Evolutionary conservation across 208 protist genomes (phyloP).

Genomic region (Leishmania mexicana): DNA sequence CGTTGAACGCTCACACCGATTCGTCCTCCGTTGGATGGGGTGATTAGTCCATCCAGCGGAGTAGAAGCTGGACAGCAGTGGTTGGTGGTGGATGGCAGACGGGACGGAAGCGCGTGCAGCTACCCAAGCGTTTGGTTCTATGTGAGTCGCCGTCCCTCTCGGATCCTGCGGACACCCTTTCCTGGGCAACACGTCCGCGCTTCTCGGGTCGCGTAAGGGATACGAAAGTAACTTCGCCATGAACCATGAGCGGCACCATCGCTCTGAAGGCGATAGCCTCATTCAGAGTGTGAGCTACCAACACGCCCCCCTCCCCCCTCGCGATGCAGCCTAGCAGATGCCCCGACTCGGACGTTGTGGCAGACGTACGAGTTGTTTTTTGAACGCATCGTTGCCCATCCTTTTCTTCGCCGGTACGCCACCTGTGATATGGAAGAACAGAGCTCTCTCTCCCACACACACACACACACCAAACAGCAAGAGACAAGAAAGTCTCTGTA

Average conservation of each 20-base stretch:
- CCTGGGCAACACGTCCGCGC: not conserved
- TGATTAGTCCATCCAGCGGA: not conserved
- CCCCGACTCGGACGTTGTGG: not conserved
- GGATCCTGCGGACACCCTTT: not conserved
- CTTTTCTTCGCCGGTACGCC: not conserved
- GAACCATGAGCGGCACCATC: not conserved
- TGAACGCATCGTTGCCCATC: not conserved
- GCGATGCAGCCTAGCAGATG: not conserved
- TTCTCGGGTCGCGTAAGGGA: not conserved
- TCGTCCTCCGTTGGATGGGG: no score
- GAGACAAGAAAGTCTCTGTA: not conserved
- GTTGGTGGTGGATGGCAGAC: no score
- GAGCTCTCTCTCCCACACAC: not conserved
- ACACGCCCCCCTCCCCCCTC: not conserved
- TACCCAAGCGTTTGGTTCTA: not conserved
- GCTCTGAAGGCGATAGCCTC: not conserved
- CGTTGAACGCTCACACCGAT: no score
- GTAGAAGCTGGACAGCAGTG: no score
- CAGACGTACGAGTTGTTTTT: not conserved
- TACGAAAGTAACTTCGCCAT: not conserved
- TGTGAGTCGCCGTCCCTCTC: not conserved
- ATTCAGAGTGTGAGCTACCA: not conserved
- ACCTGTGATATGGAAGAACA: not conserved
- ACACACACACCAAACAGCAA: not conserved
- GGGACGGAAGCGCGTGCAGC: not conserved